Base-by-base conservation (phyloP, 2,329 filamentous ascomycete species). In the Neopestalotiopsis sp. region DNA sequence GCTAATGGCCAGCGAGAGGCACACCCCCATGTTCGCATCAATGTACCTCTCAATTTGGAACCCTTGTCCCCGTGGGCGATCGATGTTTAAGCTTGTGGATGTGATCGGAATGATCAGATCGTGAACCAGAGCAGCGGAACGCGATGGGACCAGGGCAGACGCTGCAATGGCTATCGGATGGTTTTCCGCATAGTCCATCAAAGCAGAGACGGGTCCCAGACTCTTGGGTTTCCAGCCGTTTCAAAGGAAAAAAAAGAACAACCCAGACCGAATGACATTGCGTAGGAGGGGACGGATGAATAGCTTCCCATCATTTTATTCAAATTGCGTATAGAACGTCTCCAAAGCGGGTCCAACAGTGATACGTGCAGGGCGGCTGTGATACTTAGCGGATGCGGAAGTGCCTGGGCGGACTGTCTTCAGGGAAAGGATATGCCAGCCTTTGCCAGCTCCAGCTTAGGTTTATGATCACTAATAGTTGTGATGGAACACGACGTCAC, bases 51-150 rank as follows among this genome's bases (percentile, higher is more conserved):
- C n/a, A 13, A 53, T 53, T 53, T 53, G n/a, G 2, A 53, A 49
- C n/a, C 45, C 45, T 53, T 20, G 45, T 53, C 45, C 45, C 45
- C n/a, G n/a, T 53, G 45, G 45, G 45, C 5, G 45, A 53, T 53
- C 45, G 5, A 53, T 20, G 45, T 53, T 53, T 53, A 53, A 53
- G 45, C 45, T 53, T 53, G 45, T n/a, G 45, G 45, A 9, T 53
- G 45, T 53, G 45, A 53, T 53, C 45, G 45, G 45, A 53, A 17
- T 53, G 45, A 53, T 53, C 45, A 53, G 45, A 53, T 53, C 45
- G 45, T 53, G 45, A 20, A 53, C 45, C 45, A 53, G n/a, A 53
- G 45, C 45, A 20, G 45, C 45, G 45, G 45, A 53, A 53, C 45
- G 24, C 24, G 45, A n/a, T 53, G 45, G 24, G 45, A 53, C 45